Evolutionary conservation across 768 basidiomycete genomes (phyloP).

Genomic region (Cystobasidium onofrii): DNA sequence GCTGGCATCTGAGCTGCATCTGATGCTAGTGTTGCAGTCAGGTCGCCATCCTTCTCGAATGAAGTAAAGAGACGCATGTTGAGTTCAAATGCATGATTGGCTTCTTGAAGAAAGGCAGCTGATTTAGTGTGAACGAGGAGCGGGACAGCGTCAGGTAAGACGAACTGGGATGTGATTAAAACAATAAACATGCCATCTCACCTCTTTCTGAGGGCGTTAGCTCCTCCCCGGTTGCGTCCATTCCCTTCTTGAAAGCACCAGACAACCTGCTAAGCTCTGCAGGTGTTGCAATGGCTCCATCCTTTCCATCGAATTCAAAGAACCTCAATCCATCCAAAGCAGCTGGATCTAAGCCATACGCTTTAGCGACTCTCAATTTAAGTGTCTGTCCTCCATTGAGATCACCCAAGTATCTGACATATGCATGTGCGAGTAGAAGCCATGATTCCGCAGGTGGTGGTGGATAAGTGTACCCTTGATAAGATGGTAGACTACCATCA

Average conservation of each 20-base stretch:
- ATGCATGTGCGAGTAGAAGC: constrained; percentile 64
- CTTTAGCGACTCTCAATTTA: constrained; percentile 56
- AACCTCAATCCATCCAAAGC: constrained; percentile 33
- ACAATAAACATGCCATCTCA: neutral
- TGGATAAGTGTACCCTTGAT: constrained; percentile 42
- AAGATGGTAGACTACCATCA: neutral
- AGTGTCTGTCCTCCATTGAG: constrained; percentile 70
- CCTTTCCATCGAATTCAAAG: constrained; percentile 26
- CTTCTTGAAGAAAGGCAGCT: constrained; percentile 33
- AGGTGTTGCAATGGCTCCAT: constrained; percentile 2
- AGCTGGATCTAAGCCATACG: constrained; percentile 48
- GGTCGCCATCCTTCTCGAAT: constrained; percentile 7
- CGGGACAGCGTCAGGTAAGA: neutral
- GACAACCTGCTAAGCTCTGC: constrained; percentile 22
- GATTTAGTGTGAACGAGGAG: neutral
- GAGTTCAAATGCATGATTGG: constrained; percentile 35
- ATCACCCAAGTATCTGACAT: constrained; percentile 75
- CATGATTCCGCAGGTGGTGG: constrained; percentile 50
- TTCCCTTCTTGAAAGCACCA: constrained; percentile 17
- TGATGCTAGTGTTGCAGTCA: neutral
- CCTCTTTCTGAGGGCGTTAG: constrained; percentile 7
- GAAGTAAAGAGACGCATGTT: constrained; percentile 34
- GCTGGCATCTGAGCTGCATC: constrained; percentile 11
- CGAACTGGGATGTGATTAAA: neutral
- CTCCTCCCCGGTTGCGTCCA: constrained; percentile 17